Conservation (phyloP, 495 filamentous ascomycete genomes). For the Penicillium atrosanguineum region DNA sequence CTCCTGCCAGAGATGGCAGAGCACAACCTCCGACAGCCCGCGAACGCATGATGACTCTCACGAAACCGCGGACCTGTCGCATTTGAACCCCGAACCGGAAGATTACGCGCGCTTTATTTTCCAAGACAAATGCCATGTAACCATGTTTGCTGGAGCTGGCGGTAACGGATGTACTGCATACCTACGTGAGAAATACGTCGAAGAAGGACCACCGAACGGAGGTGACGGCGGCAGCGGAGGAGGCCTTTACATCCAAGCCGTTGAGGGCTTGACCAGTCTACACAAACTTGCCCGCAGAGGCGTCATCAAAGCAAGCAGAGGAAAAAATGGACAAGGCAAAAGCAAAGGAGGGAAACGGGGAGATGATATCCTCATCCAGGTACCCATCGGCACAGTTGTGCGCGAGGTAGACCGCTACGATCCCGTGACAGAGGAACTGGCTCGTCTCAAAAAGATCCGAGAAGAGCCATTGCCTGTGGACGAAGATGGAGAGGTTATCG, state of each 20-base stretch:
- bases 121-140: conserved; percentile 77
- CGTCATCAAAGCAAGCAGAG: conserved; percentile 71
- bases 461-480: conserved; percentile 15
- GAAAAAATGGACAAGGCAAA: conserved; percentile 84
- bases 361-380: conserved; percentile 80
- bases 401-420: conserved; percentile 77
- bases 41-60: conserved; percentile 12
- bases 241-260: conserved; percentile 90
- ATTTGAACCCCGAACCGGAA: conserved; percentile 73
- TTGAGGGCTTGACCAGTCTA: conserved; percentile 83
- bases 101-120: conserved; percentile 82
- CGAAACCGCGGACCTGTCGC: conserved; percentile 44
- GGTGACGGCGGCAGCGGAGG: conserved; percentile 92
- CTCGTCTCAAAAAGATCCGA: conserved; percentile 26
- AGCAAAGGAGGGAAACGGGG: conserved; percentile 75
- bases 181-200: conserved; percentile 81
- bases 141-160: conserved; percentile 71
- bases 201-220: conserved; percentile 90
- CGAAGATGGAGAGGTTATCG: conserved; percentile 31
- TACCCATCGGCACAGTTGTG: conserved; percentile 90
- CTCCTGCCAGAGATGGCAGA: conserved; percentile 32
- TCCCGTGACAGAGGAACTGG: conserved; percentile 65
- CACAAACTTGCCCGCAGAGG: conserved; percentile 85
- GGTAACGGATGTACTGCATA: conserved; percentile 94
- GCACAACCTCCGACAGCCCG: conserved; percentile 24